Base-by-base conservation (phyloP, 108 stramenopile genomes). In the Mediolabrus comicus region DNA sequence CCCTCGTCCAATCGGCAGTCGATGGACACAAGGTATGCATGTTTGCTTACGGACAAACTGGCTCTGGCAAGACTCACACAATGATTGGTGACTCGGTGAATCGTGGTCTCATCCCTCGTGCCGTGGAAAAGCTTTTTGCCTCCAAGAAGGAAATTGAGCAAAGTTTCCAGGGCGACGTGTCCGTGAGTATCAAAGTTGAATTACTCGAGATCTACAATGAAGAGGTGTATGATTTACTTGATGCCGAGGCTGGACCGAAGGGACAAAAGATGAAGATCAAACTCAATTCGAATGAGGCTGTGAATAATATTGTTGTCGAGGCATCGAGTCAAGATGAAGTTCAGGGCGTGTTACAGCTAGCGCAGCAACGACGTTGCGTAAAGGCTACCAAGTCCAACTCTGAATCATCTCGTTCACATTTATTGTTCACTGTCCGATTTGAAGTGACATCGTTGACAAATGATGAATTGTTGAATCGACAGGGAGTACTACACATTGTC, bases 181-280 rank as follows among this genome's bases (percentile, higher is more conserved):
- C 29, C 27, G 90, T 99, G 27, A 59, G 74, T 14, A 78, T 98
- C 25, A 67, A 67, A 30, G 84, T 96, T 19, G 95, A 96, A 71
- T 80, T 99, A 58, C 86, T 99, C n/a, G 98, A 99, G 71, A 90
- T 99, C 7, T 98, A 99, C 89, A 98, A 98, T 70, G 98, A 98
- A 65, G 83, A 97, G 19, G 89, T 99, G n/a, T 80, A 87, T 28
- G 97, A 98, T 71, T 63, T 99, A 35, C 70, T 97, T 3, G 77
- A 75, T 13, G 29, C 77, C 12, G 75, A 86, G 29, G 72, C 61
- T 29, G 83, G 68, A 13, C 54, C 65, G 31, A 36, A 76, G 36
- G 87, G 83, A 19, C 60, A 83, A 46, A 76, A 74, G 49, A 32
- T 82, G 46, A 71, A 84, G 33, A 46, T 92, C 49, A 82, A 85